Conservation (phyloP, 306 rosid species). For the Malus asiatica region DNA sequence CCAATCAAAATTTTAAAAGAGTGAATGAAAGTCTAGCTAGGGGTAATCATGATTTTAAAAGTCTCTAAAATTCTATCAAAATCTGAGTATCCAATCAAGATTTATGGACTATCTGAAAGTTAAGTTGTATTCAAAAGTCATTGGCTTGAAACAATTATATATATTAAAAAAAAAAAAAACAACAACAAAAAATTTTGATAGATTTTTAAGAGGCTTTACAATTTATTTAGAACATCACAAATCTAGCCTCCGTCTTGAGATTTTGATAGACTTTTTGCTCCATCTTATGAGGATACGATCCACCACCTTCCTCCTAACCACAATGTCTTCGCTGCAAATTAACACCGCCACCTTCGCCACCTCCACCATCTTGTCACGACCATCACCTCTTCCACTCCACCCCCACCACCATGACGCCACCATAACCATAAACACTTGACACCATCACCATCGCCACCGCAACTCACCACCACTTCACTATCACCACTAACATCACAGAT, state of each 20-base stretch:
- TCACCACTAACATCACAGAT: not conserved
- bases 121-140: too few relatives aligned
- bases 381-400: not conserved
- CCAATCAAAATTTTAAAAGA: too few relatives aligned
- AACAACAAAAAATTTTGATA: not conserved
- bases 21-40: too few relatives aligned
- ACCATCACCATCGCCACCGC: not conserved
- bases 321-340: not conserved
- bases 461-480: not conserved
- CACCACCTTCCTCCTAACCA: not conserved
- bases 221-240: not conserved
- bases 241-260: not conserved
- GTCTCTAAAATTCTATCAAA: too few relatives aligned
- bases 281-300: not conserved
- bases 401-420: not conserved
- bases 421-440: not conserved
- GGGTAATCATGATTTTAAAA: too few relatives aligned
- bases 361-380: not conserved
- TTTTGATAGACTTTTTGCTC: not conserved
- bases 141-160: not conserved
- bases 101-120: too few relatives aligned
- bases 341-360: not conserved
- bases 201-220: too few relatives aligned
- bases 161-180: too few relatives aligned
- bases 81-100: too few relatives aligned